phyloP scores from a whole-genome alignment of 768 basidiomycete species.

The Pholiota conissans region DNA sequence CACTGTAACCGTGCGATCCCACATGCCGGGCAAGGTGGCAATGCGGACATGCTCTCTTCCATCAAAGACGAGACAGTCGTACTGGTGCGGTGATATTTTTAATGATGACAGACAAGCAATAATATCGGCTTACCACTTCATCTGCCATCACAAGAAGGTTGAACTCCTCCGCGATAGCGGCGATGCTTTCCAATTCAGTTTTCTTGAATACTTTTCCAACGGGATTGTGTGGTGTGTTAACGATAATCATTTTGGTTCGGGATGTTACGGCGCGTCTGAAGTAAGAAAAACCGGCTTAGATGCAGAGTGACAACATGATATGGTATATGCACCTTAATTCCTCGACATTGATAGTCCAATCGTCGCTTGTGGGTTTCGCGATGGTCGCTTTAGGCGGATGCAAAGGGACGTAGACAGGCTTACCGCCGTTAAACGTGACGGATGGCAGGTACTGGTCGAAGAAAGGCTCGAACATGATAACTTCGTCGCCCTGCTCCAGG shows the following conservation, averaged over 20 bases:
- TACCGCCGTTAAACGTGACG: slow-evolving; percentile 91
- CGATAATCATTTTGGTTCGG: slow-evolving; percentile 90
- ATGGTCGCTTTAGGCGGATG: slow-evolving; percentile 70
- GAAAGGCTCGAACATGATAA: slow-evolving; percentile 98
- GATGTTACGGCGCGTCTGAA: slow-evolving; percentile 80
- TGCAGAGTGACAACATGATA: not conserved
- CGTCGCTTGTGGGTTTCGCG: slow-evolving; percentile 56
- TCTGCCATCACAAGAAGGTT: slow-evolving; percentile 93
- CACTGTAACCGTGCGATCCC: slow-evolving; percentile 96
- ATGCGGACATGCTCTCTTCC: slow-evolving; percentile 88
- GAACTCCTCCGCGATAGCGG: slow-evolving; percentile 85
- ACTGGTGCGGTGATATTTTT: slow-evolving; percentile 44
- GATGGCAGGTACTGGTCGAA: slow-evolving; percentile 96
- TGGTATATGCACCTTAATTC: slow-evolving; percentile 66
- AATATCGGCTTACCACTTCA: slow-evolving; percentile 76
- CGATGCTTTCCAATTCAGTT: slow-evolving; percentile 82
- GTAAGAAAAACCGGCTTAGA: not conserved
- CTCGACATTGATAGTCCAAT: slow-evolving; percentile 90
- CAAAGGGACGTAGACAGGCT: slow-evolving; percentile 91
- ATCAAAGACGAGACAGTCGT: slow-evolving; percentile 91
- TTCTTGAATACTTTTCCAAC: slow-evolving; percentile 95
- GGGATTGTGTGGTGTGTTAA: slow-evolving; percentile 98
- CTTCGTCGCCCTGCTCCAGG: slow-evolving; percentile 90
- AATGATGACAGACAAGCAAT: slow-evolving; percentile 1
- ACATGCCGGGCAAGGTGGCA: slow-evolving; percentile 95